Evolutionary conservation across 2,329 filamentous ascomycete genomes (phyloP), one percentile per base, ranked within the genome.

Genomic region (Aphanoascus verrucosus): DNA sequence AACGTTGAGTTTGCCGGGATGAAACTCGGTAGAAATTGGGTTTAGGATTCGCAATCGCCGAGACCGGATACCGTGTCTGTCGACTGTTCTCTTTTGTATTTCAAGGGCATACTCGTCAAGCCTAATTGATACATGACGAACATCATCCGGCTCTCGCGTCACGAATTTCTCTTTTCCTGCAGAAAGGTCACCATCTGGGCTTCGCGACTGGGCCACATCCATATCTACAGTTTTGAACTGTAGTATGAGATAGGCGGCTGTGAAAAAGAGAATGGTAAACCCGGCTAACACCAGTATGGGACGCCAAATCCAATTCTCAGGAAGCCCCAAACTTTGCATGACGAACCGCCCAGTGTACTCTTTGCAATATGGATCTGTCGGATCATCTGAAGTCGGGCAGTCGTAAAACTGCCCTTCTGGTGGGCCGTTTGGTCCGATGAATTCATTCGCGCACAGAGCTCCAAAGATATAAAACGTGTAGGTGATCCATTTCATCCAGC

Each of bases 361-460:
- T 20, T 75, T 75, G 62, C 86, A 90, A 7, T 71, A 76, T 0
- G 83, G 83, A 58, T 88, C 80, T 0, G 74, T 71, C 2, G 74
- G 71, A n/a, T 84, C 80, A 1, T 81, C 78, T 2, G 76, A 72
- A 5, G 75, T 72, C 0, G 85, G 85, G 55, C 86, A 90, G 61
- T 83, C 81, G 59, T 89, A 90, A 58, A 89, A 86, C 46, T 77
- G 79, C 8, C 78, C 81, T 19, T 79, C 69, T 2, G 61, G 60
- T 23, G 67, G 60, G 9, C 62, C 62, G 31, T 62, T 60, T 12
- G 64, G 57, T 5, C 68, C 69, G 9, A 69, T 67, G 53, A 90
- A 89, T 61, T 90, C 86, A 57, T 90, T 90, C 1, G 79, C 80
- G 43, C 75, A 80, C 5, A 88, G 75, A 1, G 84, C 84, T 0